Evolutionary conservation across 2,329 filamentous ascomycete species (phyloP), one percentile per base, ranked within the genome.

Genomic region (Colletotrichum destructivum): DNA sequence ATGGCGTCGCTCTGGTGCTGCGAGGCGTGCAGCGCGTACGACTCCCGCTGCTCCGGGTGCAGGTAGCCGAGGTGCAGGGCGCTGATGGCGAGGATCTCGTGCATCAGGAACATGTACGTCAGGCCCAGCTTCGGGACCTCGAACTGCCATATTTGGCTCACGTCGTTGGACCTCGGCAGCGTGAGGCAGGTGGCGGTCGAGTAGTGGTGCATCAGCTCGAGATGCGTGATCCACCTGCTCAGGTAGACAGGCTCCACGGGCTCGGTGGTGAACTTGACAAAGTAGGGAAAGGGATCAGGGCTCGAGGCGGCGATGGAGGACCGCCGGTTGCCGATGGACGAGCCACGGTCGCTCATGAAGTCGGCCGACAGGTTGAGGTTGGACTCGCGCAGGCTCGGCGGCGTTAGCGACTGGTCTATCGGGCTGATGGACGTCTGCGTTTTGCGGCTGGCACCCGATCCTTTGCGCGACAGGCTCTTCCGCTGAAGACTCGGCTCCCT

Each of bases 141-240:
- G 2, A 74, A 66, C 73, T 81, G 79, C 80, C 80, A 81, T 13
- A 79, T 72, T 4, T 75, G 76, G 40, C 71, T 73, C 8, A 78
- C 75, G 9, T 78, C 77, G 7, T 52, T 49, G 12, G 65, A 42
- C 7, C 80, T 74, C 0, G 81, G 81, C 9, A 82, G 69, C 2
- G 80, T 80, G 8, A 76, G 65, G 57, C 75, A 80, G 0, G 80
- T 80, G 2, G 66, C 73, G 8, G 78, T 75, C 2, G 78, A 78
- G 62, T 78, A 82, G 52, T 82, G 80, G 51, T 83, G 80, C 75
- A 83, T 78, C 49, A 82, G 75, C 67, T 81, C 78, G 15, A 83
- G 78, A 65, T 83, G 81, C 4, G 77, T 76, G 12, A 79, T 77
- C 80, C 80, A 82, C 57, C 40, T 77, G 72, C 60, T 75, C 69